Evolutionary conservation across 2,329 filamentous ascomycete species (phyloP), one percentile per base, ranked within the genome.

Genomic region (Rugonectria rugulosa): DNA sequence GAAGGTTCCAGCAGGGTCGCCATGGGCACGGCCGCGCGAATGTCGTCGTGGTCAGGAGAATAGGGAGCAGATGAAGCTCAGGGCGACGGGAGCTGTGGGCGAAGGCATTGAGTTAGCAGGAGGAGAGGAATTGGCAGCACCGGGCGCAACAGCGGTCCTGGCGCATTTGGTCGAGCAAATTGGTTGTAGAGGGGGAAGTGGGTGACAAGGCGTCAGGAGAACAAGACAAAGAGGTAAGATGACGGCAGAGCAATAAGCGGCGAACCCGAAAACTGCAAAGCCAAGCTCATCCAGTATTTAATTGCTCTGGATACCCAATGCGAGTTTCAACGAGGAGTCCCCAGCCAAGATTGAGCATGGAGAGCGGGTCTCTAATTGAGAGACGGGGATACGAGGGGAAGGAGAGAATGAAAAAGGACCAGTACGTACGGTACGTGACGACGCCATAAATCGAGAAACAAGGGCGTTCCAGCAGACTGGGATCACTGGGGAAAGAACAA

Each of bases 21-120:
- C 67, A 69, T 68, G 56, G 56, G 62, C 65, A 62, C 58, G 63
- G 57, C 58, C 62, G 51, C 56, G 59, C 21, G 41, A 36, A 40
- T 24, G 44, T 53, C 36, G 53, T 53, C 48, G 29, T 38, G 26
- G 57, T 62, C 60, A 64, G 57, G 62, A 65, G 60, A 65, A 52
- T 47, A 51, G 40, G 56, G 63, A 68, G 65, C 65, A 37, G 55
- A 60, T 51, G 53, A 56, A 63, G 65, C 65, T 68, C 65, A 68
- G 56, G 66, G 57, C 55, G 62, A 65, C 49, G 56, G 50, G 53
- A 61, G 59, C 65, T 68, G 60, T 19, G 49, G 44, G 56, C 20
- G 46, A 47, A 61, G 56, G 53, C 65, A 67, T 68, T 63, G 65
- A 56, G 62, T 68, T 63, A 68, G 65, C 54, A 63, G 48, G 12